Evolutionary conservation across 768 basidiomycete genomes (phyloP).

Genomic region (Mrakia blollopis): DNA sequence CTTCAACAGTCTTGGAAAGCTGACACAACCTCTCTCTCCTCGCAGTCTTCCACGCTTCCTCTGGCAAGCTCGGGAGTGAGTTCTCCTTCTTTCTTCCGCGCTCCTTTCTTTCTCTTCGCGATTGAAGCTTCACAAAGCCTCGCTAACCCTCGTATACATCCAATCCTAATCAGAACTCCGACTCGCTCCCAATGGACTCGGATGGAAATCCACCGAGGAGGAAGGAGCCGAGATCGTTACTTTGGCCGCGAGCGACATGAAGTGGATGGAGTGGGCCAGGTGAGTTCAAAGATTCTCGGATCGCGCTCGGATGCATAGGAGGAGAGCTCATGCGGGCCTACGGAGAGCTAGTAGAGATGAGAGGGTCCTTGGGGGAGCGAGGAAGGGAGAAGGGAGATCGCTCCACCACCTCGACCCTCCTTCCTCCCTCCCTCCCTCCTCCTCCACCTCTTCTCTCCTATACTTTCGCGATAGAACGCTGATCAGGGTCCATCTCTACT

Average conservation of each 20-base stretch:
- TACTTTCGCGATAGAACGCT: not conserved
- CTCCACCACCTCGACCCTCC: conserved; percentile 35
- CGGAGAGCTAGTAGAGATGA: no score
- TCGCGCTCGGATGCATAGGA: no score
- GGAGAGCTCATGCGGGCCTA: no score
- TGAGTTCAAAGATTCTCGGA: no score
- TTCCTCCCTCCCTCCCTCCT: conserved; percentile 23
- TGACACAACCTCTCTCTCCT: not conserved
- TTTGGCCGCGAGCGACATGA: conserved; percentile 66
- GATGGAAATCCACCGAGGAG: conserved; percentile 69
- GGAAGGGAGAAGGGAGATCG: not conserved
- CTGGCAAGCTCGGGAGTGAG: conserved; percentile 22
- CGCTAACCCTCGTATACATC: not conserved
- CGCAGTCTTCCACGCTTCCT: conserved; percentile 24
- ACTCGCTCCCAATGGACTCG: conserved; percentile 82
- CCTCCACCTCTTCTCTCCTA: not conserved
- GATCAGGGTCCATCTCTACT: not conserved
- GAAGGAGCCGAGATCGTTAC: conserved; percentile 63
- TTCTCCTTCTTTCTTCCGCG: no score
- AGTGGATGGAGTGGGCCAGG: conserved; percentile 84
- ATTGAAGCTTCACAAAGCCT: not conserved
- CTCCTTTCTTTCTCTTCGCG: not conserved
- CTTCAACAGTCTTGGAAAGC: no score
- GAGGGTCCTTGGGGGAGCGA: no score
- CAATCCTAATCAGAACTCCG: conserved; percentile 53